These are phyloP conservation scores for Verticillium dahliae DNA, from an alignment of 2,329 filamentous ascomycete genomes.

Conservation along the genomic window DNA sequence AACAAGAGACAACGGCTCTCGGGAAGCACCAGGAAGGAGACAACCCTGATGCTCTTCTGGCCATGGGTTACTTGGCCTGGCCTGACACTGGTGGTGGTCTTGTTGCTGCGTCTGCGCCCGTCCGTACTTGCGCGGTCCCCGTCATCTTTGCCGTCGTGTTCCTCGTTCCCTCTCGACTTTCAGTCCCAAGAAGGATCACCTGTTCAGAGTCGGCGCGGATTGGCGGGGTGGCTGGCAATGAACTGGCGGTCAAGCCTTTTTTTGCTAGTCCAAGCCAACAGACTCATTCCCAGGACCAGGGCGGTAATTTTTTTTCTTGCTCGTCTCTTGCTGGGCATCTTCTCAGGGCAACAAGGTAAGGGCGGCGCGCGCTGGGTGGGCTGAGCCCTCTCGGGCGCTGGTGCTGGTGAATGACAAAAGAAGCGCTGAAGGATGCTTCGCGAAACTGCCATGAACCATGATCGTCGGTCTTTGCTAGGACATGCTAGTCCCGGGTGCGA, in stretches of 20 bases:
- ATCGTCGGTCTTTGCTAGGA: constrained; percentile 19
- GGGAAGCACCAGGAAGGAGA: not conserved
- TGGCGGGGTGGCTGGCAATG: constrained; percentile 21
- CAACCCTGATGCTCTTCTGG: not conserved
- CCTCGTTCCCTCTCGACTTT: not conserved
- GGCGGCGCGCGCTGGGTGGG: not conserved
- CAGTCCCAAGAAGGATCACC: not conserved
- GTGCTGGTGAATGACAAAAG: not conserved
- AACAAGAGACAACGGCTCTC: not conserved
- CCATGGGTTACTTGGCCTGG: constrained; percentile 4
- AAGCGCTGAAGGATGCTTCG: constrained; percentile 8
- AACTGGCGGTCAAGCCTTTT: constrained; percentile 44
- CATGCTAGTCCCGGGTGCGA: constrained; percentile 6
- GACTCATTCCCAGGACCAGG: constrained; percentile 15
- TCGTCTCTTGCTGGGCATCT: not conserved
- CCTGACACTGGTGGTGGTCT: not conserved
- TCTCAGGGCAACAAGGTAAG: not conserved
- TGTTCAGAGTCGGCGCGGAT: not conserved
- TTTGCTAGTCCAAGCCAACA: constrained; percentile 19
- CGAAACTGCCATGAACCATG: constrained; percentile 32
- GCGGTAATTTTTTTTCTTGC: constrained; percentile 9
- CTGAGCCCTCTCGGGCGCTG: not conserved
- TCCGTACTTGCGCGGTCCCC: not conserved
- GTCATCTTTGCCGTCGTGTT: not conserved
- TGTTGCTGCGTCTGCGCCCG: not conserved